Base-by-base conservation (phyloP, 768 basidiomycete genomes). In the Kwoniella shandongensis region DNA sequence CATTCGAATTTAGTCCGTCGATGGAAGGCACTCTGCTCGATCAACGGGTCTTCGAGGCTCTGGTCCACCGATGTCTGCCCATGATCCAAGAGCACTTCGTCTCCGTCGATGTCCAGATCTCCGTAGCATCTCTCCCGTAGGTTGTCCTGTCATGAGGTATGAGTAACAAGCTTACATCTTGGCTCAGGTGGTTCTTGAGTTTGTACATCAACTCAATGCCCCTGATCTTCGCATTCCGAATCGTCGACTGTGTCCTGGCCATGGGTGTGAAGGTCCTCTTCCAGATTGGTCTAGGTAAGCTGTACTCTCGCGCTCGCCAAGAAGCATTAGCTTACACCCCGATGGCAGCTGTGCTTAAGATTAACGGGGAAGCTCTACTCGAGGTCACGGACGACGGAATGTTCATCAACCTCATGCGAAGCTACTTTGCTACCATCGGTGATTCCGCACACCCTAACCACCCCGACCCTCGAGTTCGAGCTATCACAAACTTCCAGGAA, bases 11-110 rank as follows among this genome's bases (percentile, higher is more conserved):
- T 64, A 93, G 91, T 62, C 90, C 91, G 1, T 94, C 93, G 0
- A 99, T 99, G 96, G 91, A 97, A 67, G 96, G 96, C 13, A 99
- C 96, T 0, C 82, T 99, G 11, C 84, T 99, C n/a, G 96, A 99
- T 73, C 96, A 99, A 75, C 84, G 92, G 18, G 96, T 99, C 0
- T 99, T 99, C 61, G 96, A 99, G 74, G 85, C 92, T 5, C 82
- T 99, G 29, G 93, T 98, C 6, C 83, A 87, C 53, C 84, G 85
- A 51, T 89, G 88, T 79, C 81, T 97, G 36, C 92, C 92, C 3
- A 88, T 94, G 68, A 89, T 99, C 64, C 87, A 93, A 65, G 91
- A 96, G 26, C 89, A 98, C 75, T 96, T 97, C 79, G 81, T 83
- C 64, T 80, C 76, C 15, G 91, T 94, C 30, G 94, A 99, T 68